Evolutionary conservation across 208 protist genomes (phyloP).

Genomic region (Leishmania braziliensis): DNA sequence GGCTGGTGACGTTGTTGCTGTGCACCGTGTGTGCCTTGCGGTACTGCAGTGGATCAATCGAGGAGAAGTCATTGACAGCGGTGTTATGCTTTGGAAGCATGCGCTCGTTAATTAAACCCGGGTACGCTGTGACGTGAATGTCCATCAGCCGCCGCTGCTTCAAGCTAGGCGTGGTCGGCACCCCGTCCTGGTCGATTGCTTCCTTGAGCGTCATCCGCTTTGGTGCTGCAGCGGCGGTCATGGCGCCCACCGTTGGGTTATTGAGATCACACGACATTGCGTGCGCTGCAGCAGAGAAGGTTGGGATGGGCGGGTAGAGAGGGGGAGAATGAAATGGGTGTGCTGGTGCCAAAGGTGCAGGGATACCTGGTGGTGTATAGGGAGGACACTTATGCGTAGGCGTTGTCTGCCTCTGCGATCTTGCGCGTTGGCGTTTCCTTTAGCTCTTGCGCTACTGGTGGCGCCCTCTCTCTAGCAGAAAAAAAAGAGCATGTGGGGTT

Average conservation of each 20-base stretch:
- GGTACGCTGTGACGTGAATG: constrained; percentile 79
- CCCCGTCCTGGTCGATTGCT: constrained; percentile 28
- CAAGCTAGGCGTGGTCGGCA: constrained; percentile 30
- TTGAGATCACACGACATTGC: constrained; percentile 9
- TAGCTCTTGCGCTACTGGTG: background rate
- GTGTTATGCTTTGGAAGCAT: constrained; percentile 43
- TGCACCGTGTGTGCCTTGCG: constrained; percentile 48
- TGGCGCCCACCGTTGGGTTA: background rate
- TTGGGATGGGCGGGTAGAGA: background rate
- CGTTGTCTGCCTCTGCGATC: background rate
- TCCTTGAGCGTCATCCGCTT: constrained; percentile 27
- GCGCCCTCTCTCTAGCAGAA: background rate
- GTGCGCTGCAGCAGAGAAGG: background rate
- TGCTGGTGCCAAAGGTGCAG: background rate
- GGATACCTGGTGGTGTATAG: background rate
- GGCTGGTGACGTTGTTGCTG: constrained; percentile 42
- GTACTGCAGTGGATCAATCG: constrained; percentile 47
- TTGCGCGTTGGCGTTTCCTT: background rate
- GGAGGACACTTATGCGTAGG: background rate
- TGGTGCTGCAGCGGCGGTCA: background rate
- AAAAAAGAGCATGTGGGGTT: background rate
- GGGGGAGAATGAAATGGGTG: background rate
- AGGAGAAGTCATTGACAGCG: constrained; percentile 40
- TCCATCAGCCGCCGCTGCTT: constrained; percentile 59
- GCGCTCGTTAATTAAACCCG: constrained; percentile 56